Percentiles rank a stretch among this genome's conserved stretches.
These are phyloP conservation scores for Populus hybrid DNA, from an alignment of 441 rosid species.

Conservation along the genomic window DNA sequence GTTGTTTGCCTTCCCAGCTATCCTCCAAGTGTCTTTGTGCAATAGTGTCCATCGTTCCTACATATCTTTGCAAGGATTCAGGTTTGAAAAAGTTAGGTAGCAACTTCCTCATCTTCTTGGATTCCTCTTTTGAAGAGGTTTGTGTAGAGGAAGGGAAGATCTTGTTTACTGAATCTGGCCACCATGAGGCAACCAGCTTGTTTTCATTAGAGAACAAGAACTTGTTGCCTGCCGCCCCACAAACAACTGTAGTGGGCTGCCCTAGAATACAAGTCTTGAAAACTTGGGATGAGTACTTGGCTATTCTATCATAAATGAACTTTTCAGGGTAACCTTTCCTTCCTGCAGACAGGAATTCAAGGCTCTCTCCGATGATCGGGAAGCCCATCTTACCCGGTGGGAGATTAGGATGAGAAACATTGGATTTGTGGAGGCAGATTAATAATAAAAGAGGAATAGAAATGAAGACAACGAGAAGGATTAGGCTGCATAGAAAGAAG, in stretches of 20 bases:
- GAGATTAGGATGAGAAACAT: constrained; percentile 25
- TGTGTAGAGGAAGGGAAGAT: constrained; percentile 35
- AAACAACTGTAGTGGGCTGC: constrained; percentile 30
- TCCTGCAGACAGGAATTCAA: constrained; percentile 16
- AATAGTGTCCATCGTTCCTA: constrained; percentile 26
- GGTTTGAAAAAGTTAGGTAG: constrained; percentile 37
- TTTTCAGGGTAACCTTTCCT: constrained; percentile 22
- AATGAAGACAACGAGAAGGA: background rate
- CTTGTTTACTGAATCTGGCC: constrained; percentile 42
- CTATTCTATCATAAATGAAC: constrained; percentile 29
- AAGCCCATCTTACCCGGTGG: constrained; percentile 37
- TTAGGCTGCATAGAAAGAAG: background rate
- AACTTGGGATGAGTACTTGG: constrained; percentile 23
- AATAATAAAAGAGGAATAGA: background rate
- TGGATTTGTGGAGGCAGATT: background rate
- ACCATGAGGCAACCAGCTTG: constrained; percentile 44
- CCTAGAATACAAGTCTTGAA: constrained; percentile 47
- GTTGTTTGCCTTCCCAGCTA: constrained; percentile 25
- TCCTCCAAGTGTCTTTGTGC: constrained; percentile 20
- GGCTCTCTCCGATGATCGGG: constrained; percentile 31
- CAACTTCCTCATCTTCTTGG: constrained; percentile 29
- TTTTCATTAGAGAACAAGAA: constrained; percentile 58
- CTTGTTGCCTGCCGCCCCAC: constrained; percentile 48
- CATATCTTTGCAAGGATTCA: constrained; percentile 40
- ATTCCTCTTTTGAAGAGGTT: constrained; percentile 19